Evolutionary conservation across 306 rosid species (phyloP).

Genomic region (Phaseolus lunatus): DNA sequence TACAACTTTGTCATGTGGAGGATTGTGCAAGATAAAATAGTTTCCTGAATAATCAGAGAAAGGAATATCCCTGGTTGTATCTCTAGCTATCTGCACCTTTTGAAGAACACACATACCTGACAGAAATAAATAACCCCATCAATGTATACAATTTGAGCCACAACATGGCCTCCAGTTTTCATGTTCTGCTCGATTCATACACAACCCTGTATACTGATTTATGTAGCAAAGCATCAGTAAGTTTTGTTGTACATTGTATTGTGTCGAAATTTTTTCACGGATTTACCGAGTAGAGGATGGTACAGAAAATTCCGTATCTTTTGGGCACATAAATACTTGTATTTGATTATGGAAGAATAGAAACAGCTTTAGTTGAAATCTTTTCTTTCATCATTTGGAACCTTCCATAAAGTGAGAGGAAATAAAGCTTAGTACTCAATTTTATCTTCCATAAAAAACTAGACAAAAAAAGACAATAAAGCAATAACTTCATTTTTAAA

Average conservation of each 20-base stretch:
- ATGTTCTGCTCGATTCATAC: slow-evolving; percentile 27
- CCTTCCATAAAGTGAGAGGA: too few species aligned
- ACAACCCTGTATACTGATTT: slow-evolving; percentile 40
- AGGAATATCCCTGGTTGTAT: slow-evolving; percentile 5
- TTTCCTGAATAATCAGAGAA: slow-evolving; percentile 23
- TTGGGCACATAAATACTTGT: neutral
- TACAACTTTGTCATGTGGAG: slow-evolving; percentile 13
- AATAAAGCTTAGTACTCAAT: too few species aligned
- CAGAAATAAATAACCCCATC: slow-evolving; percentile 38
- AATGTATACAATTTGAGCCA: slow-evolving; percentile 33
- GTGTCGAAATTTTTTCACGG: slow-evolving; percentile 10
- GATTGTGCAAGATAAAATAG: slow-evolving; percentile 36
- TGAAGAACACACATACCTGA: slow-evolving; percentile 25
- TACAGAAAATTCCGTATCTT: slow-evolving; percentile 23
- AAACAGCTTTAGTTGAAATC: too few species aligned
- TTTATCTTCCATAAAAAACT: too few species aligned
- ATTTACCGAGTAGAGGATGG: slow-evolving; percentile 19
- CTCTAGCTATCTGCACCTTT: slow-evolving; percentile 11
- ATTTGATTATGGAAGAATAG: too few species aligned
- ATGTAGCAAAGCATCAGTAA: slow-evolving; percentile 26
- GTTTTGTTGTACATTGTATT: slow-evolving; percentile 36
- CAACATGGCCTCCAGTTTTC: slow-evolving; percentile 25
- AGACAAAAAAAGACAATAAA: too few species aligned
- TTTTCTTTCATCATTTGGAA: too few species aligned
- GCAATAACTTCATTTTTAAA: too few species aligned